phyloP scores from a whole-genome alignment of 129 eudicot genomes.

The Chrysanthemum makinoi region DNA sequence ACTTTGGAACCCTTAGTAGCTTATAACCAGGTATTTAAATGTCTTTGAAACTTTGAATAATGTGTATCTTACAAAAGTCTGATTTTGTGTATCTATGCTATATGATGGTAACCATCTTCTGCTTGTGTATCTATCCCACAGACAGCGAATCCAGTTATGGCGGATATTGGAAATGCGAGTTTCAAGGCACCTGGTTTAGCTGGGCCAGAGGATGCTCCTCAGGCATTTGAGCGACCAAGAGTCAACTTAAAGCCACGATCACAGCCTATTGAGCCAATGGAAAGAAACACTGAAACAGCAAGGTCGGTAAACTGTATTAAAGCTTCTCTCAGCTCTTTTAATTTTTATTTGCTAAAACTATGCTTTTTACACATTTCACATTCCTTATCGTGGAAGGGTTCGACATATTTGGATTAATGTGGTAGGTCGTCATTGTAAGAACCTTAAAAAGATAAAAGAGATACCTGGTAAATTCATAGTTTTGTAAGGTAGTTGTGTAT shows the following conservation, averaged over 20 bases:
- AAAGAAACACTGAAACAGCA: constrained; percentile 46
- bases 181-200: constrained; percentile 25
- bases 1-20: constrained; percentile 34
- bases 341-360: neutral
- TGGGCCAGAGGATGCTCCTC: constrained; percentile 40
- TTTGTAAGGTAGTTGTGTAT: too few species aligned
- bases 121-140: constrained; percentile 38
- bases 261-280: constrained; percentile 58
- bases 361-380: neutral
- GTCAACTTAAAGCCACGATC: constrained; percentile 71
- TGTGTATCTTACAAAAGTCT: neutral
- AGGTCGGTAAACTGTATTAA: constrained; percentile 40
- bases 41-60: neutral
- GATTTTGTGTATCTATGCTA: constrained; percentile 1
- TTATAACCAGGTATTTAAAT: constrained; percentile 50
- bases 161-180: constrained; percentile 32
- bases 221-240: constrained; percentile 62
- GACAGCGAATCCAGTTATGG: constrained; percentile 29
- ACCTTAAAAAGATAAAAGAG: neutral
- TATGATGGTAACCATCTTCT: constrained; percentile 9
- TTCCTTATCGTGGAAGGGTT: neutral
- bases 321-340: neutral
- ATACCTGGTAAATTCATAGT: neutral
- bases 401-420: neutral
- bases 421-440: neutral